Conservation (phyloP, 2,329 filamentous ascomycete species). For the Graphilbum sp. region DNA sequence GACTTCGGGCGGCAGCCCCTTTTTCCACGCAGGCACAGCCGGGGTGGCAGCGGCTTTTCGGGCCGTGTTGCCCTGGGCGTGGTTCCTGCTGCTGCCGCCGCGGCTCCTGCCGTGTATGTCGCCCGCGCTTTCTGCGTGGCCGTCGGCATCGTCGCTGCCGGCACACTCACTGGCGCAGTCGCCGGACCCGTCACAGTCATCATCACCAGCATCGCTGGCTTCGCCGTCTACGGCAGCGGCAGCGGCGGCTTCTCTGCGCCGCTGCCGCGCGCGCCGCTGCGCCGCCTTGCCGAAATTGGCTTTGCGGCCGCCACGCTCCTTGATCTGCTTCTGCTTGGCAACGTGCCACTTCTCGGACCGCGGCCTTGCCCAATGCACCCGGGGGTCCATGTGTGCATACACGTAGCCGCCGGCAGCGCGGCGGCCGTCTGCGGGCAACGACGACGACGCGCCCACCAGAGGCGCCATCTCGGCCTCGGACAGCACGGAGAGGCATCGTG, state of each 20-base stretch:
- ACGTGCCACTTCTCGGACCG: conserved; percentile 28
- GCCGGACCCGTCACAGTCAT: not conserved
- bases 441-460: no score
- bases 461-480: conserved; percentile 3
- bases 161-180: not conserved
- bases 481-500: conserved; percentile 10
- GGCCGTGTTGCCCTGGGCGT: no score
- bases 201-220: not conserved
- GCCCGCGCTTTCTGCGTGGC: not conserved
- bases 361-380: conserved; percentile 27
- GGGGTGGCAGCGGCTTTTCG: not conserved
- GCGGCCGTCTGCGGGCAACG: no score
- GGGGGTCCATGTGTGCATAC: conserved; percentile 33
- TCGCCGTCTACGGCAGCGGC: not conserved
- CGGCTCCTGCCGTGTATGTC: not conserved
- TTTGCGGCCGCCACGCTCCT: conserved; percentile 30
- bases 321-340: conserved; percentile 33
- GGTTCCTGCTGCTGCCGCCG: not conserved
- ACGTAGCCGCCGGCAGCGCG: not conserved
- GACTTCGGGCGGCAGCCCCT: conserved; percentile 4
- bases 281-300: conserved; percentile 30
- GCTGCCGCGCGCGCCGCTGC: conserved; percentile 18
- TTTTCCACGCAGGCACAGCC: not conserved
- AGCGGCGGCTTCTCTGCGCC: not conserved
- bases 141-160: not conserved